Base-by-base conservation (phyloP, 1,284 basidiomycete species). In the Marasmius fiardii region DNA sequence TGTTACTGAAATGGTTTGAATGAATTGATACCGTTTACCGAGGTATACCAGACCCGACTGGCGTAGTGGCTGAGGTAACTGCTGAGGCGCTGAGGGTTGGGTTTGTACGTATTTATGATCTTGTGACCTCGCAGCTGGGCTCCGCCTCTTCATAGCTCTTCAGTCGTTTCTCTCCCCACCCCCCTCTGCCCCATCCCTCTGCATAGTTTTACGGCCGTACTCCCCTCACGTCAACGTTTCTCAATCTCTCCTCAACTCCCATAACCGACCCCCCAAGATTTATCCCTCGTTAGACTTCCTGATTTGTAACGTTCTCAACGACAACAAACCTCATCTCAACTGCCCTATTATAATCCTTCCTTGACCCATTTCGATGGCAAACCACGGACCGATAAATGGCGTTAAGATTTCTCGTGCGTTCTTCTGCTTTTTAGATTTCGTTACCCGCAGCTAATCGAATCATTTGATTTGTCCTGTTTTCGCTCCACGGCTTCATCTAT, bases 361-460 rank as follows among this genome's bases (percentile, higher is more conserved):
- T 55, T 59, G 34, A 45, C 44, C 53, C 58, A 33, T 56, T 50
- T 51, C 50, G 55, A 90, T 91, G 88, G 78, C 87, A 61, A 83
- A 83, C 59, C 86, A 90, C 74, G 85, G 80, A 64, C 90, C 89
- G 71, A 92, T 94, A 74, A 94, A 94, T 72, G 92, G 92, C 68
- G 88, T 93, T 74, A 93, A 90, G 82, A 83, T 93, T 67, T 89
- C 90, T 72, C 84, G 92, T 93, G 73, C 78, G 91, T 89, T 48
- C 63, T 56, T 55, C 52, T 58, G 60, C 49, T 31, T 60, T 47
- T 52, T 54, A 51, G 54, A 56, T 58, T 47, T 33, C 56, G 61
- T 61, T 58, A 58, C 58, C 62, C 63, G 55, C 61, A 64, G 66
- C 62, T 66, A 58, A 69, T 70, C 66, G 65, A 68, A 68, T 71